Conservation (phyloP, 176 grass and related monocot genomes). For the Aechmea fasciata region DNA sequence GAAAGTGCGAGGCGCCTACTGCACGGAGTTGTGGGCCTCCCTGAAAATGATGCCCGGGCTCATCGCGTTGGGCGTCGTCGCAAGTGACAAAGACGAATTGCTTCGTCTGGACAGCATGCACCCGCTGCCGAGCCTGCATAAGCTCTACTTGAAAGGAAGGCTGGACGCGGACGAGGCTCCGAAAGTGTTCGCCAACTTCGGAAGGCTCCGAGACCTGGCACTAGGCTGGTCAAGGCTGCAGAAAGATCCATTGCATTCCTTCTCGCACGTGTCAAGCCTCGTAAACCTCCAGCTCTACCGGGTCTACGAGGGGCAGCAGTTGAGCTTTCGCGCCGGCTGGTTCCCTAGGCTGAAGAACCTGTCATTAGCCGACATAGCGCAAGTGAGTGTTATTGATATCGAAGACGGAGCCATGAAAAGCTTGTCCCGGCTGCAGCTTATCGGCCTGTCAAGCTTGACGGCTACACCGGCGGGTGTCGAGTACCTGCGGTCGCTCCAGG, state of each 20-base stretch:
- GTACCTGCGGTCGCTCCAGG: not conserved
- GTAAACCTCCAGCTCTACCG: constrained; percentile 7
- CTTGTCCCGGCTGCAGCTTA: constrained; percentile 19
- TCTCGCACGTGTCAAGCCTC: constrained; percentile 21
- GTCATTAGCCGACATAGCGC: constrained; percentile 4
- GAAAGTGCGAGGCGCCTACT: constrained; percentile 16
- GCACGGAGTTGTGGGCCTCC: constrained; percentile 24
- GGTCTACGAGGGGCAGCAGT: constrained; percentile 5
- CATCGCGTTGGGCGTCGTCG: constrained; percentile 8
- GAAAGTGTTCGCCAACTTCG: not conserved
- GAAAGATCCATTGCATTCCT: constrained; percentile 22
- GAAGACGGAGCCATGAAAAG: constrained; percentile 22
- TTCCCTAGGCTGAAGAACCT: constrained; percentile 30
- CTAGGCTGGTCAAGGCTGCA: constrained; percentile 23
- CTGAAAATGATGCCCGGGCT: constrained; percentile 27
- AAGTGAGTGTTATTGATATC: constrained; percentile 14
- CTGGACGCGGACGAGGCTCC: constrained; percentile 18
- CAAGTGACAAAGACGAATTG: constrained; percentile 5
- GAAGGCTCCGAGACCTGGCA: constrained; percentile 15
- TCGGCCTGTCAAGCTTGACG: not conserved
- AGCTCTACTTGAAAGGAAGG: constrained; percentile 27
- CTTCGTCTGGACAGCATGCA: constrained; percentile 17
- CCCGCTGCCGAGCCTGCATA: constrained; percentile 12
- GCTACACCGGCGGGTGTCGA: not conserved
- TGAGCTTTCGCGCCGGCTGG: constrained; percentile 21